A percentile compares a stretch with the other conserved stretches of the same genome.
phyloP scores from a whole-genome alignment of 495 filamentous ascomycete species.

The Daldinia loculata region DNA sequence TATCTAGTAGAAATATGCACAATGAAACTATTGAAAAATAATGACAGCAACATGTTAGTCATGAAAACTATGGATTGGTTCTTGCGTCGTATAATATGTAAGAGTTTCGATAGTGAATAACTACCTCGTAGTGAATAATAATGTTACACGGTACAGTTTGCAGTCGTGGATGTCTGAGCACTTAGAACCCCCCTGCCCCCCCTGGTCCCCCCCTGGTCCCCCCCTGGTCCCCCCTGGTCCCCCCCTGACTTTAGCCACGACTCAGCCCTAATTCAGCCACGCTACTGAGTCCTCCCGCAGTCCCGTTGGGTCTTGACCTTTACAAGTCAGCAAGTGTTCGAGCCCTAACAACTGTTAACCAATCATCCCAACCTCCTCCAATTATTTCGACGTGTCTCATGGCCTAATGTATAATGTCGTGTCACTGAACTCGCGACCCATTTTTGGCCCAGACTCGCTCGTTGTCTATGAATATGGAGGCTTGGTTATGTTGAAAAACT shows the following conservation, averaged over 20 bases:
- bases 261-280: slow-evolving; percentile 24
- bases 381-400: not conserved
- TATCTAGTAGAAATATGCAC: not conserved
- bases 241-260: slow-evolving; percentile 27
- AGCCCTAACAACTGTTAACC: not conserved
- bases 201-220: not conserved
- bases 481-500: not conserved
- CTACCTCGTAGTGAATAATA: not conserved
- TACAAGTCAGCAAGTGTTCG: too few species aligned
- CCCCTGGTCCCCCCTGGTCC: too few species aligned
- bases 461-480: not conserved
- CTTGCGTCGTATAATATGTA: not conserved
- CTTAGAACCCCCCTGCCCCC: not conserved
- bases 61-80: not conserved
- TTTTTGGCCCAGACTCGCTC: not conserved
- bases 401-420: not conserved
- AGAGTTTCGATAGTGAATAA: not conserved
- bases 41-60: not conserved
- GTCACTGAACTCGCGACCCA: slow-evolving; percentile 13
- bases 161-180: not conserved
- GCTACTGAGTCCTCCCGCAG: slow-evolving; percentile 1
- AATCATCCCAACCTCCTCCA: slow-evolving; percentile 27
- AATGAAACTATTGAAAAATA: not conserved
- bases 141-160: not conserved
- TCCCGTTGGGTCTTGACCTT: not conserved